Percentiles rank a stretch among this genome's conserved stretches.
Conservation (phyloP, 1,139 yeast species). For the Yamadazyma siamensis region DNA sequence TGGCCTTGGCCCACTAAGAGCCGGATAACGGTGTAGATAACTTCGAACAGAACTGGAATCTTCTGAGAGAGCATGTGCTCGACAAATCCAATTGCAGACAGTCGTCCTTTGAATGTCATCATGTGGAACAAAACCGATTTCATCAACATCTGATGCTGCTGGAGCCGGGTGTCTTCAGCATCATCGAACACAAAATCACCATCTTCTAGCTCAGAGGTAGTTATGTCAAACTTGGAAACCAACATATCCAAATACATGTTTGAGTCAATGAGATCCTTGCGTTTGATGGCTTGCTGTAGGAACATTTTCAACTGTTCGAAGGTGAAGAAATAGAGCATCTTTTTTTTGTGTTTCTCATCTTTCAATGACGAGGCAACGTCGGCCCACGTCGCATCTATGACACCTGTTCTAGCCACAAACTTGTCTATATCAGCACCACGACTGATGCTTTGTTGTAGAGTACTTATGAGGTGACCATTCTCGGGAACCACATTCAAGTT, state of each 20-base stretch:
- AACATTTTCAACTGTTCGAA: constrained; percentile 25
- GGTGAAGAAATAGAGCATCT: constrained; percentile 31
- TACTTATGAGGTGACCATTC: constrained; percentile 13
- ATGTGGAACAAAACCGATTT: constrained; percentile 28
- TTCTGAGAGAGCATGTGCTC: constrained; percentile 30
- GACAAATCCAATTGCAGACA: constrained; percentile 30
- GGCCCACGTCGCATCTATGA: constrained; percentile 36
- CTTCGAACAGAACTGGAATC: constrained; percentile 23
- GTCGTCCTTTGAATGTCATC: constrained; percentile 37
- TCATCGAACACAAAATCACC: constrained; percentile 9
- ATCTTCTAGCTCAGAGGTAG: constrained; percentile 14
- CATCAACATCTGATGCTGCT: constrained; percentile 27
- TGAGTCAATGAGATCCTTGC: constrained; percentile 29
- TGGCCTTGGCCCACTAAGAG: constrained; percentile 26
- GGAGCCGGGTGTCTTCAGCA: constrained; percentile 16
- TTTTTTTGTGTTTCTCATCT: constrained; percentile 17
- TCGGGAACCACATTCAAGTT: constrained; percentile 32
- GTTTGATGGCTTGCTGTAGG: constrained; percentile 21
- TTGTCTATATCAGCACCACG: constrained; percentile 30
- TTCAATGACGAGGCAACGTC: constrained; percentile 21
- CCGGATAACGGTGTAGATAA: constrained; percentile 24
- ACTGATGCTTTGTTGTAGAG: constrained; percentile 22
- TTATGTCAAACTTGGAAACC: constrained; percentile 35
- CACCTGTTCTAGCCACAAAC: constrained; percentile 37
- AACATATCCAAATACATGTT: constrained; percentile 33